Percentiles rank a stretch among this genome's conserved stretches.
These are phyloP conservation scores for Didymella lethalis DNA, from an alignment of 2,329 filamentous ascomycete species.

Conservation along the genomic window DNA sequence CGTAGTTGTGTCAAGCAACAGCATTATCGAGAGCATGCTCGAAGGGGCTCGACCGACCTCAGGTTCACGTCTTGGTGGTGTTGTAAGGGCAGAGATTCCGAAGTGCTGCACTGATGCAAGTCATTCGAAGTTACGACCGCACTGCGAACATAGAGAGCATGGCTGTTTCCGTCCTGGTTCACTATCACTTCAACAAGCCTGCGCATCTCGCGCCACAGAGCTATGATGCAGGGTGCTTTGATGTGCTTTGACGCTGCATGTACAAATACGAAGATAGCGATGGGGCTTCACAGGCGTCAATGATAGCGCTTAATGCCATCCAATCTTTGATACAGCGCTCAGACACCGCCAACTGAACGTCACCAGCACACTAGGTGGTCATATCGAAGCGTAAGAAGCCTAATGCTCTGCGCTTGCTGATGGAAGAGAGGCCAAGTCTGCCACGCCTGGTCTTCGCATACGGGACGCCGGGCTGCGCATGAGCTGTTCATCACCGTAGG, in stretches of 20 bases:
- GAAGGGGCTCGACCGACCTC: neutral
- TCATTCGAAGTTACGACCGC: constrained; percentile 1
- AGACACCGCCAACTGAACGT: neutral
- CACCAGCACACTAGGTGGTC: neutral
- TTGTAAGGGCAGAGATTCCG: neutral
- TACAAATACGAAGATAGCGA: constrained; percentile 1
- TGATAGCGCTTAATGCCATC: neutral
- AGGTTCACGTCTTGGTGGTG: neutral
- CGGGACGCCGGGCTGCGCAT: neutral
- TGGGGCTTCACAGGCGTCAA: constrained; percentile 1
- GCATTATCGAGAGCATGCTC: neutral
- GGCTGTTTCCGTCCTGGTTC: neutral
- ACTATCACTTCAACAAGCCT: neutral
- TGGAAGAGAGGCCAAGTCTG: neutral
- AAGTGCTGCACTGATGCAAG: neutral
- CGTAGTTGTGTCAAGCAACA: neutral
- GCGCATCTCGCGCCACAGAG: neutral
- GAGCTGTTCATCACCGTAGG: neutral
- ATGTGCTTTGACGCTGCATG: neutral
- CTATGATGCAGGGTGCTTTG: neutral
- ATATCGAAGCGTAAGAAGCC: neutral
- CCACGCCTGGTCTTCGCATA: neutral
- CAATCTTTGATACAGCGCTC: neutral
- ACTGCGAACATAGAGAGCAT: neutral
- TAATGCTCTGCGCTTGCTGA: neutral